Conservation (phyloP, 176 grass and related monocot species). For the Triticum urartu region DNA sequence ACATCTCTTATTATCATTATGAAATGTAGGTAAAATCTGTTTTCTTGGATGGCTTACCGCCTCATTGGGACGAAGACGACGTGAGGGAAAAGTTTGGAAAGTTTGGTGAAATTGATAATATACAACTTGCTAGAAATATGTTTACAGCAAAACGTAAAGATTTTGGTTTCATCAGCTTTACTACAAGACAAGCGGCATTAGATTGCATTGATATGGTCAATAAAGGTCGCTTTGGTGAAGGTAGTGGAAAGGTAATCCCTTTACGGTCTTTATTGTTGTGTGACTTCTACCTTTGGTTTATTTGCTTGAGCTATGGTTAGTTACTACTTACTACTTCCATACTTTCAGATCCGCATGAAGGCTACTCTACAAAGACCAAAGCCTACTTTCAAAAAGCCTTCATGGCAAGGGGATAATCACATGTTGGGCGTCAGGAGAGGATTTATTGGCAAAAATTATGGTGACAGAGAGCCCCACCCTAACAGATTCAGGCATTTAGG, state of each 20-base stretch:
- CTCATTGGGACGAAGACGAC: conserved; percentile 64
- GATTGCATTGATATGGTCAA: conserved; percentile 57
- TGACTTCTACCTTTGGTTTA: not conserved
- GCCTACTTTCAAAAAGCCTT: conserved; percentile 41
- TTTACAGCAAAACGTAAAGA: conserved; percentile 55
- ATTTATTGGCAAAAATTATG: conserved; percentile 44
- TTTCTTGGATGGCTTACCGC: conserved; percentile 65
- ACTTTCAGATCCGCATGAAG: conserved; percentile 44
- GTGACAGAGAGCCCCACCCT: conserved; percentile 15
- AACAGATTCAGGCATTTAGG: conserved; percentile 42
- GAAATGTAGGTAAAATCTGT: conserved; percentile 60
- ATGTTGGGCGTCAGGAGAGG: conserved; percentile 50
- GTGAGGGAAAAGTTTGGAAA: conserved; percentile 50
- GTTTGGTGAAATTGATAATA: conserved; percentile 69
- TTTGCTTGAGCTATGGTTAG: conserved; percentile 25
- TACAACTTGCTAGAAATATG: conserved; percentile 72
- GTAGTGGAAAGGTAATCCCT: conserved; percentile 46
- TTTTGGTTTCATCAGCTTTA: conserved; percentile 70
- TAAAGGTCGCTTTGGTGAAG: conserved; percentile 55
- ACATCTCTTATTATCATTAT: not conserved
- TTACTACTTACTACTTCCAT: not conserved
- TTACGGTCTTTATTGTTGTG: not conserved
- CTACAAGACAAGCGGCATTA: conserved; percentile 54
- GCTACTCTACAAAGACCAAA: conserved; percentile 60
- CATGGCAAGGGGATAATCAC: conserved; percentile 38